Conservation (phyloP, 2,329 filamentous ascomycete species). For the Calonectria crousiana region DNA sequence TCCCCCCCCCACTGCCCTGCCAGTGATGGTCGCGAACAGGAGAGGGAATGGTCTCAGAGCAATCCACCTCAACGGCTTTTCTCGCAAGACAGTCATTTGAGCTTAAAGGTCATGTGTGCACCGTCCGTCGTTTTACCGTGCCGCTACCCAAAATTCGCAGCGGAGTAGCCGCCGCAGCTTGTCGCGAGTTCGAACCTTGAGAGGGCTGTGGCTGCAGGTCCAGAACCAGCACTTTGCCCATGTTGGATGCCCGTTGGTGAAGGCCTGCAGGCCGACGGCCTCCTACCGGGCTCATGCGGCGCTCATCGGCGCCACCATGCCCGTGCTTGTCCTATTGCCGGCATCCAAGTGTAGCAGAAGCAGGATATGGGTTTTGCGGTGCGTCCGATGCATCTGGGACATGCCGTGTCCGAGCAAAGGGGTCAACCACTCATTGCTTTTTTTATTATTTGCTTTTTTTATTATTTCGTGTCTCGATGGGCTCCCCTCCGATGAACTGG, state of each 20-base stretch:
- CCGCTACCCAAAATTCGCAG: neutral
- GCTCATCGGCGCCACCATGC: neutral
- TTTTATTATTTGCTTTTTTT: neutral
- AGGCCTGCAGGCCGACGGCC: conserved; percentile 4
- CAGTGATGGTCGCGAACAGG: neutral
- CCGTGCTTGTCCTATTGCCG: neutral
- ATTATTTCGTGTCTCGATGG: neutral
- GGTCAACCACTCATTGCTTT: conserved; percentile 5
- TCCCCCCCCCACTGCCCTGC: neutral
- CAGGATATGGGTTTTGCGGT: conserved; percentile 2
- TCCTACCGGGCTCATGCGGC: neutral
- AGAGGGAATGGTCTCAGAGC: neutral
- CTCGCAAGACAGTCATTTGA: conserved; percentile 6
- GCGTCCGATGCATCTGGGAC: neutral
- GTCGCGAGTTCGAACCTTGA: neutral
- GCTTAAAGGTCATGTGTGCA: conserved; percentile 5
- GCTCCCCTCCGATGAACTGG: neutral
- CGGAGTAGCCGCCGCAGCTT: conserved; percentile 10
- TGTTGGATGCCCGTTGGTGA: conserved; percentile 10
- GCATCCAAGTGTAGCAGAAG: neutral
- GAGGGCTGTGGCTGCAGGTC: conserved; percentile 5
- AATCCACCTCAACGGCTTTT: neutral
- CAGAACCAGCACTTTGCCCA: conserved; percentile 6
- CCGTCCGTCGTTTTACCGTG: neutral
- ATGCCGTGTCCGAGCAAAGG: neutral